Evolutionary conservation across 2,329 filamentous ascomycete genomes (phyloP).

Genomic region (Allantophomopsis cytisporea): DNA sequence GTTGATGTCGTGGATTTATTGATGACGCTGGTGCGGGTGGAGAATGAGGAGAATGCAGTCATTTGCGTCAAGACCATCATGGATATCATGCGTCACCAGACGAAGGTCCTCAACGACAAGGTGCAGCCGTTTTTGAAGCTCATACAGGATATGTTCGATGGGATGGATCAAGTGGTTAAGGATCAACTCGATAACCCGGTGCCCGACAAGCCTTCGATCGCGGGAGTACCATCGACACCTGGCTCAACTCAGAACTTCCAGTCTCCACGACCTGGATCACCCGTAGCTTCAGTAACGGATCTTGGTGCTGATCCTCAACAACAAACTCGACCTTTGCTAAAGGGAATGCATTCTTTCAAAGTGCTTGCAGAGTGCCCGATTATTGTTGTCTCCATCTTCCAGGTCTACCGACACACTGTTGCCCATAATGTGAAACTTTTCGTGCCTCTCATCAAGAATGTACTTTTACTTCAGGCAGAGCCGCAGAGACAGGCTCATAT

Average conservation of each 20-base stretch:
- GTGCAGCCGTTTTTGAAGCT: slow-evolving; percentile 84
- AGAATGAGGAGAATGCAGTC: slow-evolving; percentile 99
- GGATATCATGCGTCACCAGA: slow-evolving; percentile 88
- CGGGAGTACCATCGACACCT: slow-evolving; percentile 51
- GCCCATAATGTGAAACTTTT: slow-evolving; percentile 80
- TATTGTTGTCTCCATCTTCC: slow-evolving; percentile 96
- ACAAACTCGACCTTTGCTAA: slow-evolving; percentile 66
- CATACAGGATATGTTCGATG: slow-evolving; percentile 91
- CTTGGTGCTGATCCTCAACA: slow-evolving; percentile 71
- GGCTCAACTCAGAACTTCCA: slow-evolving; percentile 60
- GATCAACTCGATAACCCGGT: slow-evolving; percentile 82
- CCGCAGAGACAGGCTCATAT: slow-evolving; percentile 86
- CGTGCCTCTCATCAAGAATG: slow-evolving; percentile 84
- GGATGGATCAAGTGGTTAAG: slow-evolving; percentile 86
- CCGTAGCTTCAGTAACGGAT: slow-evolving; percentile 70
- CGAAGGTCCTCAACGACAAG: slow-evolving; percentile 65
- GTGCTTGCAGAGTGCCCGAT: slow-evolving; percentile 96
- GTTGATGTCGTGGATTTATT: slow-evolving; percentile 80
- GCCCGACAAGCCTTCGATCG: slow-evolving; percentile 33
- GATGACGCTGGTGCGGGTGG: slow-evolving; percentile 74
- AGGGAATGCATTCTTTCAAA: slow-evolving; percentile 98
- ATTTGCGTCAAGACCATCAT: slow-evolving; percentile 96
- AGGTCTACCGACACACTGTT: slow-evolving; percentile 74
- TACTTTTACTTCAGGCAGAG: slow-evolving; percentile 77
- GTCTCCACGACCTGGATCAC: slow-evolving; percentile 80